Evolutionary conservation across 2,329 filamentous ascomycete genomes (phyloP).

Genomic region (Teratosphaeriaceae sp.): DNA sequence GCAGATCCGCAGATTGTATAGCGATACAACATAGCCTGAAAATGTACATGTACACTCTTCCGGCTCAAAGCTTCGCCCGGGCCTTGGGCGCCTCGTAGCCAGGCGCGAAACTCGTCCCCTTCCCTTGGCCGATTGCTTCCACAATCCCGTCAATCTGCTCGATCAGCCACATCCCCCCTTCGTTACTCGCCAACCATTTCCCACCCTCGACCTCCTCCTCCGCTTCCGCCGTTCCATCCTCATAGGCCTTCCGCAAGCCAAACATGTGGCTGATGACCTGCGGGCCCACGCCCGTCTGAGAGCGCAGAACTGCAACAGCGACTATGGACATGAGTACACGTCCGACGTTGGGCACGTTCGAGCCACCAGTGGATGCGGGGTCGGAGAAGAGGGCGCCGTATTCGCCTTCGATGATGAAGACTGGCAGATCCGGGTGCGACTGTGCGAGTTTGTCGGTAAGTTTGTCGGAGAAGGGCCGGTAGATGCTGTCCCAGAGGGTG

Average conservation of each 20-base stretch:
- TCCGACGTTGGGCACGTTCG: slow-evolving; percentile 51
- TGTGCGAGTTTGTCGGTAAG: slow-evolving; percentile 62
- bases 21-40: neutral
- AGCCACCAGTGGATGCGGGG: slow-evolving; percentile 40
- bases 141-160: slow-evolving; percentile 57
- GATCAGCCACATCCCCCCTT: slow-evolving; percentile 59
- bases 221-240: slow-evolving; percentile 54
- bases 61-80: slow-evolving; percentile 35
- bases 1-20: slow-evolving; percentile 4
- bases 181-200: slow-evolving; percentile 58
- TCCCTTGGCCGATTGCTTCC: slow-evolving; percentile 38
- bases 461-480: slow-evolving; percentile 66
- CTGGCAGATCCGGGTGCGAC: slow-evolving; percentile 75
- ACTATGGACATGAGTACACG: slow-evolving; percentile 66
- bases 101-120: slow-evolving; percentile 52
- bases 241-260: slow-evolving; percentile 67
- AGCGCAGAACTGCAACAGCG: slow-evolving; percentile 65
- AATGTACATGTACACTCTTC: slow-evolving; percentile 2
- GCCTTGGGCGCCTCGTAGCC: slow-evolving; percentile 31
- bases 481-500: slow-evolving; percentile 68
- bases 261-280: slow-evolving; percentile 79
- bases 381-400: slow-evolving; percentile 70
- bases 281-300: slow-evolving; percentile 75
- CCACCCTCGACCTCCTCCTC: slow-evolving; percentile 52
- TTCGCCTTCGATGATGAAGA: slow-evolving; percentile 68